These are phyloP conservation scores for Annulohypoxylon truncatum DNA, from an alignment of 2,329 filamentous ascomycete genomes.

Conservation along the genomic window DNA sequence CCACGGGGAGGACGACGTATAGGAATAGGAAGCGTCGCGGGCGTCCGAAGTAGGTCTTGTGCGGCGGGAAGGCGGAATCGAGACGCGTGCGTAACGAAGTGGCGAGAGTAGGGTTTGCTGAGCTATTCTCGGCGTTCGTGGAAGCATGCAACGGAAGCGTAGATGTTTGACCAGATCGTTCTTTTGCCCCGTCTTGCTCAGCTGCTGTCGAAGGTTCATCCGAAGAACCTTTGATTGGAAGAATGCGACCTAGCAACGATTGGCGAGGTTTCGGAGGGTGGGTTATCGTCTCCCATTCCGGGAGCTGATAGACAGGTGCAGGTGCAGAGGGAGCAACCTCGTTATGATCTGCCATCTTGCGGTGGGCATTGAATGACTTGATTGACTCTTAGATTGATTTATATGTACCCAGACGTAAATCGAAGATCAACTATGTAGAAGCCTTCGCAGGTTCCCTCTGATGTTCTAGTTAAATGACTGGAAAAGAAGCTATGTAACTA, in stretches of 20 bases:
- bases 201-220: slow-evolving; percentile 21
- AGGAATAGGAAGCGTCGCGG: slow-evolving; percentile 44
- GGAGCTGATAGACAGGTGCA: slow-evolving; percentile 37
- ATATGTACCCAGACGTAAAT: not conserved
- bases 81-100: slow-evolving; percentile 33
- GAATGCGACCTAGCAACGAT: slow-evolving; percentile 35
- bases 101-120: slow-evolving; percentile 13
- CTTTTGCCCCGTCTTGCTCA: slow-evolving; percentile 22
- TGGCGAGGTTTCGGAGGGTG: slow-evolving; percentile 36
- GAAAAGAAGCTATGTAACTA: slow-evolving; percentile 9
- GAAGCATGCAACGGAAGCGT: slow-evolving; percentile 25
- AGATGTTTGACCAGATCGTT: slow-evolving; percentile 22
- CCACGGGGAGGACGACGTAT: slow-evolving; percentile 39
- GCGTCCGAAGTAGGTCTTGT: slow-evolving; percentile 44
- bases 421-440: not conserved
- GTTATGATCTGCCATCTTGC: slow-evolving; percentile 31
- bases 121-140: not conserved
- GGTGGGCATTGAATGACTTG: slow-evolving; percentile 4
- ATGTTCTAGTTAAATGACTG: not conserved
- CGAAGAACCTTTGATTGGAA: slow-evolving; percentile 9
- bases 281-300: slow-evolving; percentile 41
- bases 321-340: slow-evolving; percentile 21
- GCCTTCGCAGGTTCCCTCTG: not conserved
- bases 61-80: slow-evolving; percentile 42
- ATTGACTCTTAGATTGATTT: not conserved